A percentile compares a stretch with the other conserved stretches of the same genome.
Conservation (phyloP, 371 early-diverging fungal genomes). For the Mucor lusitanicus region DNA sequence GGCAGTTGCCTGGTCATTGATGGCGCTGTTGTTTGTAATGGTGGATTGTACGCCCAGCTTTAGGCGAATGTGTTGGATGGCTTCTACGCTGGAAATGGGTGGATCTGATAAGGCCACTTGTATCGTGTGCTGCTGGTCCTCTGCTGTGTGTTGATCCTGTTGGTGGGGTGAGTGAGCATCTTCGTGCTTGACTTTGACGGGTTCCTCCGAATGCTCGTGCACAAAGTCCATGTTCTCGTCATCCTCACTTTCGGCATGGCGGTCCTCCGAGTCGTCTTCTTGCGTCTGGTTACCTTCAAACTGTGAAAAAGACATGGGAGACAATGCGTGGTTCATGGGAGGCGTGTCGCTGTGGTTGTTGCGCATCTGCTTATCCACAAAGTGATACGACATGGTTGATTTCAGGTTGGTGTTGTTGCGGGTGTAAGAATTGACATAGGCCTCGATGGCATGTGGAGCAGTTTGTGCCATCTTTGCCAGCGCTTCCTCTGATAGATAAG, state of each 20-base stretch:
- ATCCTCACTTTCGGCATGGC: too few species aligned
- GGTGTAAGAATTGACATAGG: slow-evolving; percentile 43
- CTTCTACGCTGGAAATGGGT: slow-evolving; percentile 53
- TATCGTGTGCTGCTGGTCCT: slow-evolving; percentile 32
- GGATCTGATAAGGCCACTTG: slow-evolving; percentile 19
- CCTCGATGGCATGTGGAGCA: slow-evolving; percentile 41
- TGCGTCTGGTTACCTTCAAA: background rate
- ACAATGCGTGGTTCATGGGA: background rate
- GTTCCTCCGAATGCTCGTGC: too few species aligned
- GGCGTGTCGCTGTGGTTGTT: slow-evolving; percentile 11
- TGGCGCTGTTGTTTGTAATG: slow-evolving; percentile 35
- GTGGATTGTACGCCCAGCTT: slow-evolving; percentile 43
- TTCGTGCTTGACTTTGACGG: too few species aligned
- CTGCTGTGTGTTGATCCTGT: slow-evolving; percentile 11
- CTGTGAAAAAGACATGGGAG: background rate
- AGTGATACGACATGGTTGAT: slow-evolving; percentile 40
- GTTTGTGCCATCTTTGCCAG: slow-evolving; percentile 35
- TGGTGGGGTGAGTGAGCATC: slow-evolving; percentile 1
- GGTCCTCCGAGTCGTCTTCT: background rate
- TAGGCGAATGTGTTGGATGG: slow-evolving; percentile 46
- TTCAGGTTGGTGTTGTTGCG: slow-evolving; percentile 38
- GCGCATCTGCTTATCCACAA: slow-evolving; percentile 15
- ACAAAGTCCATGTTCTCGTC: too few species aligned
- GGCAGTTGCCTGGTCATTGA: slow-evolving; percentile 23
- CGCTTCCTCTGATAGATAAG: slow-evolving; percentile 37